These are phyloP conservation scores for Phytophthora palmivora DNA, from an alignment of 352 stramenopile genomes.

Conservation along the genomic window DNA sequence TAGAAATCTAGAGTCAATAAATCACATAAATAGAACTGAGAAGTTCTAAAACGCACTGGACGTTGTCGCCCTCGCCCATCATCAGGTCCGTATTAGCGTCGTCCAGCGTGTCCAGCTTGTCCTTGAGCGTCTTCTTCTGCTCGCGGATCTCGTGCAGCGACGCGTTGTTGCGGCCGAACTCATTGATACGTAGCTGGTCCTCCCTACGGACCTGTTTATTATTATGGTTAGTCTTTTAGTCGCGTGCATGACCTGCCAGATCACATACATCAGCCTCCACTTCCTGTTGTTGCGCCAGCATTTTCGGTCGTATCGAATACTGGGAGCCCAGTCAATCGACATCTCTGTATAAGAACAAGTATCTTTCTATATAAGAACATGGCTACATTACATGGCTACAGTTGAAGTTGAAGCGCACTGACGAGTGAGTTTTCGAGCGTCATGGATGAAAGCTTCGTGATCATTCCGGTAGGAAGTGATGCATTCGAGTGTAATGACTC, in stretches of 20 bases:
- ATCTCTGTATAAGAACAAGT: conserved; percentile 37
- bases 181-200: conserved; percentile 98
- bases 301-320: conserved; percentile 22
- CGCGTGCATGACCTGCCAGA: not conserved
- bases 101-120: conserved; percentile 95
- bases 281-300: conserved; percentile 86
- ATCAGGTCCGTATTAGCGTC: conserved; percentile 98
- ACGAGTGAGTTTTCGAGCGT: conserved; percentile 48
- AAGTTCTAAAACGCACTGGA: conserved; percentile 81
- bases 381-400: conserved; percentile 2
- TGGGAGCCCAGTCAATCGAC: conserved; percentile 23
- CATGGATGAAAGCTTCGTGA: conserved; percentile 36
- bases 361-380: conserved; percentile 23
- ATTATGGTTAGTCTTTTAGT: conserved; percentile 7
- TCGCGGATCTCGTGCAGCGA: conserved; percentile 92
- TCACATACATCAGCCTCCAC: conserved; percentile 79
- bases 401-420: conserved; percentile 1
- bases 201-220: conserved; percentile 91
- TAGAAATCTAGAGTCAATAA: conserved; percentile 24
- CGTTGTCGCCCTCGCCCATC: conserved; percentile 92
- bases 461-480: conserved; percentile 52
- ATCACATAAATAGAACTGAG: too few species aligned
- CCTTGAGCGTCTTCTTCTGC: conserved; percentile 93
- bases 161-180: conserved; percentile 97
- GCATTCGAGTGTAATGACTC: conserved; percentile 62